phyloP scores from a whole-genome alignment of 768 basidiomycete species.

The Mycena chlorophos region DNA sequence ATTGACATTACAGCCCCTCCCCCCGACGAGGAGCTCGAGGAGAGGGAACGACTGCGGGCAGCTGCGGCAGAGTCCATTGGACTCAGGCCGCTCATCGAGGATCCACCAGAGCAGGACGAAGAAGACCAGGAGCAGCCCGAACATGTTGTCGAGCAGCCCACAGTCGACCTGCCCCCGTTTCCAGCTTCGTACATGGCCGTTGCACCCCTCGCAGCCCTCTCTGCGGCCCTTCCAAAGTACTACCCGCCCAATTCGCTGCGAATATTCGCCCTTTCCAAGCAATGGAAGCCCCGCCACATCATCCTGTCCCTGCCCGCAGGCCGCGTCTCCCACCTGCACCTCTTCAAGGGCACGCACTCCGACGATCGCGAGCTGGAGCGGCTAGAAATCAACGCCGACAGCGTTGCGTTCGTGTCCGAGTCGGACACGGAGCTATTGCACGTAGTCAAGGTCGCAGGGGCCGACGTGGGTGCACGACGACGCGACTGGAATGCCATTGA shows the following conservation, averaged over 20 bases:
- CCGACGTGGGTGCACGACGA: slow-evolving; percentile 53
- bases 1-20: slow-evolving; percentile 66
- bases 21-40: slow-evolving; percentile 65
- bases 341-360: slow-evolving; percentile 60
- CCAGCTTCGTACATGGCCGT: slow-evolving; percentile 60
- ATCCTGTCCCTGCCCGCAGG: slow-evolving; percentile 37
- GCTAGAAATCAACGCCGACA: slow-evolving; percentile 73
- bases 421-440: slow-evolving; percentile 38
- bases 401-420: slow-evolving; percentile 73
- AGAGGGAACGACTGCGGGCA: slow-evolving; percentile 72
- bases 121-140: slow-evolving; percentile 30
- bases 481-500: slow-evolving; percentile 43
- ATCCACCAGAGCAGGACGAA: slow-evolving; percentile 45
- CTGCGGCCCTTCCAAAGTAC: slow-evolving; percentile 63
- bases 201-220: slow-evolving; percentile 50
- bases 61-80: slow-evolving; percentile 79
- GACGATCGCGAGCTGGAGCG: slow-evolving; percentile 75
- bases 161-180: slow-evolving; percentile 55
- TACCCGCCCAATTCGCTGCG: slow-evolving; percentile 68
- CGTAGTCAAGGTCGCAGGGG: slow-evolving; percentile 70
- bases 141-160: slow-evolving; percentile 20
- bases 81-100: slow-evolving; percentile 48
- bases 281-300: slow-evolving; percentile 12
- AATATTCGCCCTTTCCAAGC: slow-evolving; percentile 64
- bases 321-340: slow-evolving; percentile 61